These are phyloP conservation scores for Pestalotiopsis sp. DNA, from an alignment of 2,329 filamentous ascomycete species.

Conservation along the genomic window DNA sequence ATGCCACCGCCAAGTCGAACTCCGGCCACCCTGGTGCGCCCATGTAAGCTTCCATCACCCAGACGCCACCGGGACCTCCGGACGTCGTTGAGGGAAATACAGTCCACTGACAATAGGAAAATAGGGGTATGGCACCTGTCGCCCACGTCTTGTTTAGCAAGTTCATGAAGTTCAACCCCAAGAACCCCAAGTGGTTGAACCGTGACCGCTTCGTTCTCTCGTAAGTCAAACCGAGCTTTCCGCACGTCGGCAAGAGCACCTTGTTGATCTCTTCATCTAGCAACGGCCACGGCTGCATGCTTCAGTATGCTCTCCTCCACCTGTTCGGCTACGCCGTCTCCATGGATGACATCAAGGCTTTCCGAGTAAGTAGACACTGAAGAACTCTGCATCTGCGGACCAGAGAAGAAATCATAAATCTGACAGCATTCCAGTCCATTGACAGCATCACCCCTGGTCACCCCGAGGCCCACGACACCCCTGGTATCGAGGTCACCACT, in stretches of 20 bases:
- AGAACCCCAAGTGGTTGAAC: slow-evolving; percentile 97
- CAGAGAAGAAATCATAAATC: slow-evolving; percentile 7
- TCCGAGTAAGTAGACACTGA: slow-evolving; percentile 74
- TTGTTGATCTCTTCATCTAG: slow-evolving; percentile 46
- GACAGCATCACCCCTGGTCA: slow-evolving; percentile 89
- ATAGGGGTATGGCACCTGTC: slow-evolving; percentile 83
- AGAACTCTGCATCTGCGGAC: not conserved
- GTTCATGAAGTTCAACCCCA: slow-evolving; percentile 99
- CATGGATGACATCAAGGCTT: slow-evolving; percentile 91
- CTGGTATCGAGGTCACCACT: slow-evolving; percentile 96
- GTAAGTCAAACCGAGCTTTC: slow-evolving; percentile 60
- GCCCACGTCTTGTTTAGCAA: slow-evolving; percentile 98
- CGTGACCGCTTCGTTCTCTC: slow-evolving; percentile 98
- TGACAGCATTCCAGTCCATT: slow-evolving; percentile 41
- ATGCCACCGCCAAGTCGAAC: slow-evolving; percentile 96
- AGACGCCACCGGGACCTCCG: not conserved
- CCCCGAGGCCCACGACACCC: slow-evolving; percentile 94
- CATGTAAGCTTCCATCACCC: slow-evolving; percentile 63
- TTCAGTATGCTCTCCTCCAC: slow-evolving; percentile 97
- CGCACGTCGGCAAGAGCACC: not conserved
- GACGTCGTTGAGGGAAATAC: not conserved
- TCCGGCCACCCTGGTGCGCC: slow-evolving; percentile 98
- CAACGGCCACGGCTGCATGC: slow-evolving; percentile 99
- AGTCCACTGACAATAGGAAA: slow-evolving; percentile 19
- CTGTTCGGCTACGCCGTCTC: slow-evolving; percentile 87